Evolutionary conservation across 345 rosid species (phyloP).

Genomic region (Dovyalis caffra): DNA sequence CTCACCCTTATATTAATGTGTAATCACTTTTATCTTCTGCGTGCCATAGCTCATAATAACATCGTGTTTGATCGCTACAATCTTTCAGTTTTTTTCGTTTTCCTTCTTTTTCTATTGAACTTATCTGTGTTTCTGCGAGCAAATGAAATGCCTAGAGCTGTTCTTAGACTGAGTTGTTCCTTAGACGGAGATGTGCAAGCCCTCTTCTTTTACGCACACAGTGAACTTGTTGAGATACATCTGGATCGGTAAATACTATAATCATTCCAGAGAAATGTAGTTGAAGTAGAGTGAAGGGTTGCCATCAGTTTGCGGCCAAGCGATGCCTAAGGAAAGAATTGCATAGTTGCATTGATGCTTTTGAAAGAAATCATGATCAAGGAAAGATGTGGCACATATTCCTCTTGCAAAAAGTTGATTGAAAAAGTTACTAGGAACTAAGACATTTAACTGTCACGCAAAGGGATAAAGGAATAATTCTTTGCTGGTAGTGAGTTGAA

Average conservation of each 20-base stretch:
- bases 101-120: no score
- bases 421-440: not conserved
- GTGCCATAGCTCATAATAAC: no score
- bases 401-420: not conserved
- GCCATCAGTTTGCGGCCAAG: not conserved
- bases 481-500: not conserved
- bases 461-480: not conserved
- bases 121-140: no score
- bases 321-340: not conserved
- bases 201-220: not conserved
- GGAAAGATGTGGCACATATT: not conserved
- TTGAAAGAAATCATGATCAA: not conserved
- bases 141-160: no score
- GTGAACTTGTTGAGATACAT: not conserved
- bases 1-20: no score
- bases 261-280: not conserved
- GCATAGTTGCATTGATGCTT: not conserved
- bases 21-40: no score
- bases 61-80: no score
- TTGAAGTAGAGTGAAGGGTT: not conserved
- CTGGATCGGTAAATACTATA: no score
- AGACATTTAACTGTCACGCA: not conserved
- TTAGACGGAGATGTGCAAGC: no score
- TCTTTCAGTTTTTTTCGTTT: no score
- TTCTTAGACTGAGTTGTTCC: no score